Evolutionary conservation across 768 basidiomycete species (phyloP), one percentile per base, ranked within the genome.

Genomic region (Mycena crocata): DNA sequence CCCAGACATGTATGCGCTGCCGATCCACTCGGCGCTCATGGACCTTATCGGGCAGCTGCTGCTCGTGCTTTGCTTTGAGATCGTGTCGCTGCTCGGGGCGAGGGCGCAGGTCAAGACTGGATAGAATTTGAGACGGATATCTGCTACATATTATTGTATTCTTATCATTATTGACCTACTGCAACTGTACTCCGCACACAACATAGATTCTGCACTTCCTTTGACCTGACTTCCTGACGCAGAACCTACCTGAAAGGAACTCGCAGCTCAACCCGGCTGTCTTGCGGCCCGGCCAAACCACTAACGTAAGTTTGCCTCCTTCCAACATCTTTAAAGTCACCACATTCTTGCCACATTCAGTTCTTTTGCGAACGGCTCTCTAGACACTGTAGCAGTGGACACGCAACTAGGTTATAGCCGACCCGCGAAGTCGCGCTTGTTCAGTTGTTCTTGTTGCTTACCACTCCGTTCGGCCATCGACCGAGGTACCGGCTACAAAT

Each of bases 1-100:
- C 75, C 96, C 96, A 7, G 96, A 98, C 76, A 90, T 93, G 79
- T 96, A 97, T 75, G 95, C 95, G 2, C 80, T 98, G n/a, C 96
- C 96, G 10, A 87, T 97, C 30, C 95, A 97, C 70, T 95, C 93
- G 14, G 93, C 95, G 1, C 74, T 94, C 45, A 91, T 96, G 84
- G 94, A 96, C 76, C 87, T 97, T 56, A 78, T 93, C 34, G 94
- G 94, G 19, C 93, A 96, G 75, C 75, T 92, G 24, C 81, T 97
- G 10, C 86, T 98, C 12, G 94, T 94, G 2, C 71, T 86, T 1
- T 92, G 91, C 75, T 94, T 92, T 71, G 86, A 89, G 75, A 79
- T 93, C 31, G 90, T 90, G 4, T 85, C 87, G 2, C 71, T 72
- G 28, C 72, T 86, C 21, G 82, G 83, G 44, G 79, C 75, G 37